Base-by-base conservation (phyloP, 306 rosid species). In the Acacia confusa region DNA sequence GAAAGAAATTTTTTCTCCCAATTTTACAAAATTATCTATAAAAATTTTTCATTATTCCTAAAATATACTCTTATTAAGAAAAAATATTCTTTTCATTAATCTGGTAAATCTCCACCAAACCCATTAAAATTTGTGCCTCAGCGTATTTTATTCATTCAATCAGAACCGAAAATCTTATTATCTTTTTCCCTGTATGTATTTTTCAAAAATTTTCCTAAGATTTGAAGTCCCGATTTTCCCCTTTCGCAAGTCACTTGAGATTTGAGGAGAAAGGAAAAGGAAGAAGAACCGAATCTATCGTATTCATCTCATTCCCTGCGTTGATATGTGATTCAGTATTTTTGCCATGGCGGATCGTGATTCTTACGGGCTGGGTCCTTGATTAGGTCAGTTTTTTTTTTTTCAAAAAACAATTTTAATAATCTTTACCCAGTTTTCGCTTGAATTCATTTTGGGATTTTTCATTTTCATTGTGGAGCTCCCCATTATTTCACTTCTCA, bases 311-410 rank as follows among this genome's bases (percentile, higher is more conserved):
- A 16, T 30, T 65, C 66, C 20, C 45, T 67, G 72, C 72, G 77
- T 83, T 25, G 48, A 74, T 86, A 84, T 74, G 47, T 71, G 57
- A 60, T 66, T 74, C 64, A 36, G 2, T 68, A 1, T 20, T 79
- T 74, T 77, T 69, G 48, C 75, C 85, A 93, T 91, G 98, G 89
- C 94, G 78, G 97, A 91, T 79, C 86, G 80, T 63, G 88, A 84
- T 83, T 90, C 94, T 76, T 83, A 36, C 67, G 86, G 78, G 65
- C 71, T 88, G 66, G 83, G 80, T 65, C 92, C 93, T 90, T 93
- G 89, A 84, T 79, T 89, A 81, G 45, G 9, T 41, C 12, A 8
- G 0, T 2, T 16, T 52, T 19, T 17, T 17, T 73, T 52, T 48
- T 64, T 4, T 9, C 9, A 17, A 16, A 24, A 50, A 50, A 24